Percentiles rank a stretch among this genome's conserved stretches.
These are phyloP conservation scores for Backusella tarrabulga DNA, from an alignment of 192 early-diverging fungal genomes.

Conservation along the genomic window DNA sequence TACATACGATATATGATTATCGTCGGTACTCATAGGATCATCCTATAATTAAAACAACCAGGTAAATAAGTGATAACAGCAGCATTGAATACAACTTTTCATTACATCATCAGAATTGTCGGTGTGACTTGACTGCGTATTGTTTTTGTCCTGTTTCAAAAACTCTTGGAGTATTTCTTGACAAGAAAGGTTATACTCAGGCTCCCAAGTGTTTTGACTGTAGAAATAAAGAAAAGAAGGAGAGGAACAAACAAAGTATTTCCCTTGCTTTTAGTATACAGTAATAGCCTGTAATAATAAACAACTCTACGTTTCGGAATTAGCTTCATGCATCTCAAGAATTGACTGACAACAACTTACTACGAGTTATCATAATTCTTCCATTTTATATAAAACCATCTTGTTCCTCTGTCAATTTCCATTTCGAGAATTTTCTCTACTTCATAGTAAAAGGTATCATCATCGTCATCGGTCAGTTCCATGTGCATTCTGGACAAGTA, in stretches of 20 bases:
- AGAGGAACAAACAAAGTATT: neutral
- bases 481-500: neutral
- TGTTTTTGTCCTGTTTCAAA: neutral
- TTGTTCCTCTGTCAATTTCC: neutral
- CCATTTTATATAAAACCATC: constrained; percentile 9
- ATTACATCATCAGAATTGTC: neutral
- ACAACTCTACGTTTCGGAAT: neutral
- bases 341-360: neutral
- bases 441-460: constrained; percentile 12
- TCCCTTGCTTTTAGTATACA: neutral
- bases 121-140: neutral
- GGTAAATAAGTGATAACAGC: neutral
- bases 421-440: constrained; percentile 3
- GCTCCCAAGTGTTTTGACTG: constrained; percentile 13
- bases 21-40: neutral
- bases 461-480: neutral
- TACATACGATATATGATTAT: neutral
- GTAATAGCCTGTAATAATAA: neutral
- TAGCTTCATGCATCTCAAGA: neutral
- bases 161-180: neutral
- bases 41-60: neutral
- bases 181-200: constrained; percentile 4
- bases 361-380: constrained; percentile 5
- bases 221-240: neutral
- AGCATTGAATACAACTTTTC: neutral